These are phyloP conservation scores for Fusarium sp. DNA, from an alignment of 2,329 filamentous ascomycete genomes.

Conservation along the genomic window DNA sequence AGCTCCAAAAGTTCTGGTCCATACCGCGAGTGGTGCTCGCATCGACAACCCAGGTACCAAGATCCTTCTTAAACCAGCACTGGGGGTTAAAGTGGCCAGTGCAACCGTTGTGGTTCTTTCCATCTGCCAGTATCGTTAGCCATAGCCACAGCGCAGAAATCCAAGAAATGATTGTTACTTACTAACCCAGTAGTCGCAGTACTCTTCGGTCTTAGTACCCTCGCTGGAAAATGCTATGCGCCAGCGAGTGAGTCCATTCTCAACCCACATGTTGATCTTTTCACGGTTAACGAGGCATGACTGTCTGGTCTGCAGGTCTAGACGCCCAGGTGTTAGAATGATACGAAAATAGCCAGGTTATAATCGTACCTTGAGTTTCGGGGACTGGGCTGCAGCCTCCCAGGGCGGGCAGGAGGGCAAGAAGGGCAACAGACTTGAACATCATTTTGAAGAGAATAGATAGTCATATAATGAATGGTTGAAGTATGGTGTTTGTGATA, in stretches of 20 bases:
- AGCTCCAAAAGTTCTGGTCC: not conserved
- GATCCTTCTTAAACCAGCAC: not conserved
- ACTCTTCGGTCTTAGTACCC: not conserved
- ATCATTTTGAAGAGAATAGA: not conserved
- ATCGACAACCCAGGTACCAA: not conserved
- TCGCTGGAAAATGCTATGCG: not conserved
- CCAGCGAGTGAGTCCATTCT: not conserved
- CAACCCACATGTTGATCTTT: not conserved
- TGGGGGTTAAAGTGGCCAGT: not conserved
- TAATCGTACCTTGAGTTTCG: not conserved
- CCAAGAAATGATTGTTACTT: not conserved
- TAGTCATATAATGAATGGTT: not conserved
- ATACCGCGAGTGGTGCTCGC: not conserved
- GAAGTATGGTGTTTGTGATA: not conserved
- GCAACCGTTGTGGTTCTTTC: not conserved
- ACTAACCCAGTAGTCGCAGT: not conserved
- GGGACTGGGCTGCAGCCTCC: not conserved
- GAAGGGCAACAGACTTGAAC: not conserved
- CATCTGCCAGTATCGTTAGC: not conserved
- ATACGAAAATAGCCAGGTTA: not conserved
- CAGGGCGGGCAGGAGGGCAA: not conserved
- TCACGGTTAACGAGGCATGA: not conserved
- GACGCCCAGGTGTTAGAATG: not conserved
- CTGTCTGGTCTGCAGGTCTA: not conserved
- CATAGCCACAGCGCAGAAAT: not conserved